Evolutionary conservation across 495 filamentous ascomycete species (phyloP), one percentile per base, ranked within the genome.

Genomic region (Jackrogersella minutella): DNA sequence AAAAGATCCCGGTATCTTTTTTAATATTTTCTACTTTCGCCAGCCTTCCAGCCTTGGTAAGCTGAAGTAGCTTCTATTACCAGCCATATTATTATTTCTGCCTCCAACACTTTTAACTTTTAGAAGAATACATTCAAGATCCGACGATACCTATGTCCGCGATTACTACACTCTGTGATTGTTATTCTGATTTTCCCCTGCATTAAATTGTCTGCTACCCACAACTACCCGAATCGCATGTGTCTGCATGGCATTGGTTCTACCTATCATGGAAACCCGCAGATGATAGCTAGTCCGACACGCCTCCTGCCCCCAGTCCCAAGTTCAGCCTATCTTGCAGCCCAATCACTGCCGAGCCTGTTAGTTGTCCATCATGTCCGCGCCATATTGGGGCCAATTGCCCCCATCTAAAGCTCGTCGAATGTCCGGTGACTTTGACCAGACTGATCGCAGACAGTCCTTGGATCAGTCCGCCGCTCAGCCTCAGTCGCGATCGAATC

Each of bases 231-330:
- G 72, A 58, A 61, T 70, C 69, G 76, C 77, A 81, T 83, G 77
- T 80, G 80, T 79, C 74, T 77, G 69, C 72, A 70, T 64, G 67
- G 72, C 73, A 83, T 81, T 82, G 78, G 80, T 69, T n/a, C n/a
- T n/a, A n/a, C n/a, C 70, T 62, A 69, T 67, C 71, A 66, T 73
- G 73, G 74, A 59, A 59, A 57, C 72, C 66, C 74, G 76, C 76
- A 77, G 67, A 58, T 62, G 64, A 73, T 56, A 69, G 63, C 56
- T 66, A 65, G 57, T 58, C 41, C 60, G 43, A 64, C 53, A 58
- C 51, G 52, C 64, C 57, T 58, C 58, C 44, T 4, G n/a, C 68
- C 59, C 58, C 63, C 61, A 58, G 58, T 70, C 49, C 34, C 34
- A 36, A 46, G 41, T 57, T 64, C 69, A 58, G 66, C 66, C 59